phyloP scores from a whole-genome alignment of 495 filamentous ascomycete species.

The Aspergillus funiculosus region DNA sequence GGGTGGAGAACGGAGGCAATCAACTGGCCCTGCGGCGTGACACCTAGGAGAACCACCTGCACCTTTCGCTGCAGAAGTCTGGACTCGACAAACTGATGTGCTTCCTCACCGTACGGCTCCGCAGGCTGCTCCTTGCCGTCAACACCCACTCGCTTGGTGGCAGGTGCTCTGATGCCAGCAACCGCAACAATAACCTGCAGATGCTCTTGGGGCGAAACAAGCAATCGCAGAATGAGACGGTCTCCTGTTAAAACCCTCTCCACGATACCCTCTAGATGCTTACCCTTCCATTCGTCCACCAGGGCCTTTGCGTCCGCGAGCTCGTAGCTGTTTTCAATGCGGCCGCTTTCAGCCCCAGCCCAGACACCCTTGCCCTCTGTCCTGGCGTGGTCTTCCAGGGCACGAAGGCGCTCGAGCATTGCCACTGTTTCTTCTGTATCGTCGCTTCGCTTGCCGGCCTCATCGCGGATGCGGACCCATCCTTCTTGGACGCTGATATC shows the following conservation, averaged over 20 bases:
- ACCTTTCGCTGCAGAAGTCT: constrained; percentile 82
- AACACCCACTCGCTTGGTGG: constrained; percentile 72
- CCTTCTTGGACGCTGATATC: constrained; percentile 78
- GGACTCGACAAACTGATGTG: constrained; percentile 76
- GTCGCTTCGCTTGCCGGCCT: constrained; percentile 77
- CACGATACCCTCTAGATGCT: constrained; percentile 69
- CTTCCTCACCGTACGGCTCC: constrained; percentile 82
- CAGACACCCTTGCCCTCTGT: constrained; percentile 73
- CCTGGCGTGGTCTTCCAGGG: constrained; percentile 75
- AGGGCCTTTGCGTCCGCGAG: constrained; percentile 64
- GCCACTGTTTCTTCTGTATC: constrained; percentile 67
- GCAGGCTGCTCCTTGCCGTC: constrained; percentile 75
- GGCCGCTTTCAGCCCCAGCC: constrained; percentile 49
- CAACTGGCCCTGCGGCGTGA: constrained; percentile 79
- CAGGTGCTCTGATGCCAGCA: constrained; percentile 81
- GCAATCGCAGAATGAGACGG: constrained; percentile 75
- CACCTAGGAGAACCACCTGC: constrained; percentile 71
- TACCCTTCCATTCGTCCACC: constrained; percentile 69
- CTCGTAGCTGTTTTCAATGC: constrained; percentile 74
- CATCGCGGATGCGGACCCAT: constrained; percentile 86
- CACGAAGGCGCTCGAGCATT: constrained; percentile 67
- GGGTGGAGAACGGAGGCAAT: constrained; percentile 78
- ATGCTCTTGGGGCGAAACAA: constrained; percentile 71
- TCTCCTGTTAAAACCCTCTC: constrained; percentile 91
- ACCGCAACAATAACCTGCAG: constrained; percentile 78